Evolutionary conservation across 1,284 basidiomycete species (phyloP).

Genomic region (Papiliotrema terrestris): DNA sequence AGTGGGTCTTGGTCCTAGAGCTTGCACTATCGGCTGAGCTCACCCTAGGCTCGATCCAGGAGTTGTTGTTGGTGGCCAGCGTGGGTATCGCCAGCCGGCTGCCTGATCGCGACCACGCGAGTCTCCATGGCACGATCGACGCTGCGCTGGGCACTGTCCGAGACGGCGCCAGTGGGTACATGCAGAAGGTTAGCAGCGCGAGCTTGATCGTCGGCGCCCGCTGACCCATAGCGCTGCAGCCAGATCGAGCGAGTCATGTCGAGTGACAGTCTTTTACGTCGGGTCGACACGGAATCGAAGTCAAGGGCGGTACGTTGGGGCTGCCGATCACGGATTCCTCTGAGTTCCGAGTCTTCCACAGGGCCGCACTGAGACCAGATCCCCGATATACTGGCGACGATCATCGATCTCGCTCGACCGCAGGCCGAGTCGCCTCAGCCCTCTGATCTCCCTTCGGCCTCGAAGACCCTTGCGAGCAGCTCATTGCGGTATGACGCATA

Average conservation of each 20-base stretch:
- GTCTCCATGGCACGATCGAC: background rate
- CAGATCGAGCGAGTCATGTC: conserved; percentile 16
- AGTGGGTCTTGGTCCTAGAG: background rate
- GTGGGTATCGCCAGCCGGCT: conserved; percentile 9
- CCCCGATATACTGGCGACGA: conserved; percentile 22
- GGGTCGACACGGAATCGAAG: conserved; percentile 8
- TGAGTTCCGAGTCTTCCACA: too few relatives aligned
- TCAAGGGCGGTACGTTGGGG: conserved; percentile 11
- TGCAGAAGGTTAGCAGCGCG: background rate
- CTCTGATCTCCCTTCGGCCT: background rate
- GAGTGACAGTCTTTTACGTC: conserved; percentile 1
- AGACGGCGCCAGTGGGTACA: conserved; percentile 4
- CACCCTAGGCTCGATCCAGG: conserved; percentile 19
- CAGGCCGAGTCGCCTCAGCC: background rate
- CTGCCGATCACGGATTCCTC: background rate
- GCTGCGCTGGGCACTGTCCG: background rate
- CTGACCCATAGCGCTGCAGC: conserved; percentile 16
- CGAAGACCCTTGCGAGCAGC: background rate
- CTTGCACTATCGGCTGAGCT: background rate
- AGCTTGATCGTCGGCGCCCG: background rate
- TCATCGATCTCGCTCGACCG: conserved; percentile 9
- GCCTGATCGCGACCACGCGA: background rate
- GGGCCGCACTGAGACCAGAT: conserved; percentile 8
- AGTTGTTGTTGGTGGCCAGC: conserved; percentile 22
- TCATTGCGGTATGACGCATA: conserved; percentile 25